Evolutionary conservation across 2,329 filamentous ascomycete genomes (phyloP).

Genomic region (Pseudogymnoascus sp.): DNA sequence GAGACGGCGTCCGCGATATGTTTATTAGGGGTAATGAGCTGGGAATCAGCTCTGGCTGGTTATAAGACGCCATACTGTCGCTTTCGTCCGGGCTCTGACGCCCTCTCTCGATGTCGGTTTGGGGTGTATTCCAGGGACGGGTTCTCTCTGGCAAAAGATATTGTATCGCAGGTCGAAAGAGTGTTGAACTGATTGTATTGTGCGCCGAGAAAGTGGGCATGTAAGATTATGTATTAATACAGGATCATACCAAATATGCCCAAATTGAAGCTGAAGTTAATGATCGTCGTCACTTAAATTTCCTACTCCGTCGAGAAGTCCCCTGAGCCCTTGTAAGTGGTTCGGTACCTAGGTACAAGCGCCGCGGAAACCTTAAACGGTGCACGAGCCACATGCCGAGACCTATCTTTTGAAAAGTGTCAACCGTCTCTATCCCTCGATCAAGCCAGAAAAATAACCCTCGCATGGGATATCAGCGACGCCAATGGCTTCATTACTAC

Average conservation of each 20-base stretch:
- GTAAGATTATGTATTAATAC: constrained; percentile 9
- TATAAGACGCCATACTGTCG: constrained; percentile 13
- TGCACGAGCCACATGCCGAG: constrained; percentile 1
- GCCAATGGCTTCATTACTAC: constrained; percentile 28
- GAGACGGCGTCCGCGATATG: constrained; percentile 37
- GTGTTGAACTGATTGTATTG: constrained; percentile 26
- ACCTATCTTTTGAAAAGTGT: neutral
- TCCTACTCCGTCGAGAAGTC: neutral
- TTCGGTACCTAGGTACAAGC: constrained; percentile 6
- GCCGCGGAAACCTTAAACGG: constrained; percentile 2
- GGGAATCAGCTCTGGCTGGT: constrained; percentile 20
- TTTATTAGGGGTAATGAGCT: constrained; percentile 37
- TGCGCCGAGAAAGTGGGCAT: constrained; percentile 25
- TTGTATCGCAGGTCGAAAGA: constrained; percentile 33
- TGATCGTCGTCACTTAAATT: constrained; percentile 7
- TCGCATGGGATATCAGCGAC: constrained; percentile 4
- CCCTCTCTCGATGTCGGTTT: neutral
- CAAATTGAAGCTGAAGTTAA: neutral
- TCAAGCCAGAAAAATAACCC: constrained; percentile 2
- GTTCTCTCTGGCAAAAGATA: constrained; percentile 27
- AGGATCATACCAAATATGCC: neutral
- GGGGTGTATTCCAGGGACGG: constrained; percentile 6
- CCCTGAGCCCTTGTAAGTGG: constrained; percentile 7
- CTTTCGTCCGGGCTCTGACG: neutral
- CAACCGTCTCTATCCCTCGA: neutral